Percentiles rank a stretch among this genome's conserved stretches.
Evolutionary conservation across 2,329 filamentous ascomycete species (phyloP).

Genomic region (Colletotrichum sp.): DNA sequence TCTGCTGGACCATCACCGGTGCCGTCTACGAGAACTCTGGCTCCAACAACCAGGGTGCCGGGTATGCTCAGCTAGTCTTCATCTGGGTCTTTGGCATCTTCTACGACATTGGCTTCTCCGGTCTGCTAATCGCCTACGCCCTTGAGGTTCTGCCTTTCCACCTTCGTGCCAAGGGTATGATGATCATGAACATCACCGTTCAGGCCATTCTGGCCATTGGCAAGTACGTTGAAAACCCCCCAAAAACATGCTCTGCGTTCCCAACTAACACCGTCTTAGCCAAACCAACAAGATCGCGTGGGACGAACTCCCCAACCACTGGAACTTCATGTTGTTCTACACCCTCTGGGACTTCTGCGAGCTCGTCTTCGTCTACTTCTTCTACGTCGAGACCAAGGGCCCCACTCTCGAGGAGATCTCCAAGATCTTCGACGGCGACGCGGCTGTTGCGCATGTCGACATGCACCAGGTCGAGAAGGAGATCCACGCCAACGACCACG

Average conservation of each 20-base stretch:
- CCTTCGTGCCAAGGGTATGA: constrained; percentile 63
- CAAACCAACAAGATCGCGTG: constrained; percentile 69
- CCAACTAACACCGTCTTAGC: constrained; percentile 32
- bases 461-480: constrained; percentile 62
- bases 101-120: constrained; percentile 65
- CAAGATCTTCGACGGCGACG: constrained; percentile 71
- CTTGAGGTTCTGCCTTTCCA: constrained; percentile 64
- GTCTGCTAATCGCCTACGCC: constrained; percentile 61
- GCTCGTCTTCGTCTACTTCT: constrained; percentile 66
- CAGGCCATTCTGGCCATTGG: constrained; percentile 66
- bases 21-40: constrained; percentile 54
- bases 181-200: constrained; percentile 68
- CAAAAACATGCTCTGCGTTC: not conserved
- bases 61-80: constrained; percentile 60
- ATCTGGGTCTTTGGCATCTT: constrained; percentile 64
- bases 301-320: constrained; percentile 61
- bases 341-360: constrained; percentile 66
- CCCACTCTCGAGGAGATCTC: constrained; percentile 74
- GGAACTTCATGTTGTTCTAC: constrained; percentile 71
- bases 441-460: constrained; percentile 59
- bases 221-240: constrained; percentile 47
- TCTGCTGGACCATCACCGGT: constrained; percentile 56
- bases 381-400: constrained; percentile 73
- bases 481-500: constrained; percentile 38
- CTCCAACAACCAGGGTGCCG: constrained; percentile 47